Percentiles rank a stretch among this genome's conserved stretches.
These are phyloP conservation scores for Candida ovalis DNA, from an alignment of 805 yeast genomes.

Conservation along the genomic window DNA sequence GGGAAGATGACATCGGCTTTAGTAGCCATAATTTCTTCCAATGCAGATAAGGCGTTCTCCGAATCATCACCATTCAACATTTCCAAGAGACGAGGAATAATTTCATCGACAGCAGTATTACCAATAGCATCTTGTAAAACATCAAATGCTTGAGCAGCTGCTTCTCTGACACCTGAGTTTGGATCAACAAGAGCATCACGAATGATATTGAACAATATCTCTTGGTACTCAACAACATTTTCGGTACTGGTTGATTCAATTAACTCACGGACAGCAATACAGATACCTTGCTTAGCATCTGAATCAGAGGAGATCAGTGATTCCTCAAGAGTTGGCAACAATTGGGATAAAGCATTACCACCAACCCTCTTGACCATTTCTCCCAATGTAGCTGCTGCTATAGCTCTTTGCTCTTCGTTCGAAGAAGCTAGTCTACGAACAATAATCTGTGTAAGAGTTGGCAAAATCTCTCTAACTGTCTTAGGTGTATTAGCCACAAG, in stretches of 20 bases:
- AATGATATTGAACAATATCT: conserved; percentile 66
- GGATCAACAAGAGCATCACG: conserved; percentile 77
- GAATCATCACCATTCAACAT: conserved; percentile 53
- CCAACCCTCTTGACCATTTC: conserved; percentile 95
- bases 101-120: conserved; percentile 79
- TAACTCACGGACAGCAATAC: conserved; percentile 86
- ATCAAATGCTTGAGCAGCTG: conserved; percentile 91
- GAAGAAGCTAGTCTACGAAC: conserved; percentile 81
- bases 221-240: conserved; percentile 61
- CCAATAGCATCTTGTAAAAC: conserved; percentile 80
- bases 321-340: conserved; percentile 79
- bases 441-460: conserved; percentile 74
- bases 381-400: conserved; percentile 91
- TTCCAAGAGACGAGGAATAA: conserved; percentile 76
- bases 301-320: conserved; percentile 58
- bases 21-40: conserved; percentile 87
- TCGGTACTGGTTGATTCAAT: conserved; percentile 68
- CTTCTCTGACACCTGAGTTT: conserved; percentile 70
- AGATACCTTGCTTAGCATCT: conserved; percentile 94
- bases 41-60: conserved; percentile 77
- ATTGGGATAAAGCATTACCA: conserved; percentile 73
- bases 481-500: conserved; percentile 94
- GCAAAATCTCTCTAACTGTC: conserved; percentile 87
- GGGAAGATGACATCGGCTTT: conserved; percentile 93
- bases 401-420: conserved; percentile 72